phyloP scores from a whole-genome alignment of 495 filamentous ascomycete species.

The Podospora appendiculata region DNA sequence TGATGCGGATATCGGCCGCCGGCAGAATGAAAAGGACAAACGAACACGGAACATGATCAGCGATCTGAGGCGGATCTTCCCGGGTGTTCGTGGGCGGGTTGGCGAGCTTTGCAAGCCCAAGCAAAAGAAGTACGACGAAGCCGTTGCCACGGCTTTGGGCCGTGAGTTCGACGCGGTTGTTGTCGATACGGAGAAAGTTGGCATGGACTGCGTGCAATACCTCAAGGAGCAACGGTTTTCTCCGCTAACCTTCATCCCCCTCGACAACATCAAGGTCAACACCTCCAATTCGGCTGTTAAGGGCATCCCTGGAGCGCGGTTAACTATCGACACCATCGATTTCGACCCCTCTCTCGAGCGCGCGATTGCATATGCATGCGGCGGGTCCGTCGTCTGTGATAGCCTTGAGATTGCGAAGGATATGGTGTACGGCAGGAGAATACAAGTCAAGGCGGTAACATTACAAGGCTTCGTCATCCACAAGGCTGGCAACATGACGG shows the following conservation, averaged over 20 bases:
- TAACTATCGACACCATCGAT: conserved; percentile 93
- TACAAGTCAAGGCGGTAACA: conserved; percentile 90
- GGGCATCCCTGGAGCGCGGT: conserved; percentile 73
- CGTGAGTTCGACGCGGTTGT: conserved; percentile 90
- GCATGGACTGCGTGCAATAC: conserved; percentile 89
- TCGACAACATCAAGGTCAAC: conserved; percentile 94
- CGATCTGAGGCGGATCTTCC: conserved; percentile 83
- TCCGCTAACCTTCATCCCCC: conserved; percentile 84
- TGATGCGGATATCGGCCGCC: conserved; percentile 73
- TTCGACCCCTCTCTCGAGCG: conserved; percentile 82
- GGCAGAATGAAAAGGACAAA: conserved; percentile 74
- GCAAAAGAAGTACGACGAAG: conserved; percentile 90
- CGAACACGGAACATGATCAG: conserved; percentile 70
- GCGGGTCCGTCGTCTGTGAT: conserved; percentile 94
- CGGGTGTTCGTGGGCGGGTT: conserved; percentile 82
- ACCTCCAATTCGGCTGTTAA: conserved; percentile 83
- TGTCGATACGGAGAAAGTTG: conserved; percentile 93
- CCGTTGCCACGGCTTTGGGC: conserved; percentile 85
- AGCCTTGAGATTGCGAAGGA: conserved; percentile 75
- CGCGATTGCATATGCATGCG: conserved; percentile 90
- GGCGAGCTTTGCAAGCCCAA: conserved; percentile 92
- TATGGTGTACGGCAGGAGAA: conserved; percentile 75
- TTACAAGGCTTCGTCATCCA: conserved; percentile 90
- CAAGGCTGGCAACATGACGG: conserved; percentile 96
- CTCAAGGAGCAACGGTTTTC: conserved; percentile 80